Conservation (phyloP, 345 rosid species). For the Mangifera indica region DNA sequence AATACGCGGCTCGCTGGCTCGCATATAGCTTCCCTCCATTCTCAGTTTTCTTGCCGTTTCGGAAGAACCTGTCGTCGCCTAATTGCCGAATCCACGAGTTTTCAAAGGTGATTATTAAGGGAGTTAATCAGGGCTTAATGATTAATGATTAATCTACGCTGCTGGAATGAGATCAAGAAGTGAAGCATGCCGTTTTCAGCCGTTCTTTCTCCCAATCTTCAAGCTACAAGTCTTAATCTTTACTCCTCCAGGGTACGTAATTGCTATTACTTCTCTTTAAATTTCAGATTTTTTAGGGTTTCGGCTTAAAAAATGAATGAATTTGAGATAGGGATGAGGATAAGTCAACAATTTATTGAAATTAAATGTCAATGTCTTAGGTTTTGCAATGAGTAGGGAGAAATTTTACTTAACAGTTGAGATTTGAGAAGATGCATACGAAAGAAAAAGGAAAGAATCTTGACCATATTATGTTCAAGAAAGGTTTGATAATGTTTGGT, state of each 20-base stretch:
- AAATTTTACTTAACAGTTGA: too few relatives aligned
- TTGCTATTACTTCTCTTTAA: not conserved
- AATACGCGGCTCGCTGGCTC: not conserved
- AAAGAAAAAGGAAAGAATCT: not conserved
- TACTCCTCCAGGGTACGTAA: constrained; percentile 35
- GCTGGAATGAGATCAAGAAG: constrained; percentile 21
- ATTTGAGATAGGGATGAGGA: not conserved
- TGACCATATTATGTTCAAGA: too few relatives aligned
- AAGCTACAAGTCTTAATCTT: constrained; percentile 29
- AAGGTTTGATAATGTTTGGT: not conserved
- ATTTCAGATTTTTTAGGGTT: too few relatives aligned
- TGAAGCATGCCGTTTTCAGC: constrained; percentile 55
- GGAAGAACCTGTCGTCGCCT: too few relatives aligned
- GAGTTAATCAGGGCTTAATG: not conserved
- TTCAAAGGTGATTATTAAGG: not conserved
- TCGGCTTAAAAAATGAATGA: not conserved
- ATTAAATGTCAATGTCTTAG: not conserved
- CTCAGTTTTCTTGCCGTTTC: not conserved
- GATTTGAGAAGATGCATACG: not conserved
- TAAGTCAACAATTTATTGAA: not conserved
- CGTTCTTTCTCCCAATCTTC: constrained; percentile 39
- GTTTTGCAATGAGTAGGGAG: not conserved
- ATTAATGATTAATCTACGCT: not conserved
- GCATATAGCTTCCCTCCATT: constrained; percentile 10
- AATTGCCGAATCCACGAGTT: not conserved